These are phyloP conservation scores for Leptographium flavum DNA, from an alignment of 2,329 filamentous ascomycete genomes.

Conservation along the genomic window DNA sequence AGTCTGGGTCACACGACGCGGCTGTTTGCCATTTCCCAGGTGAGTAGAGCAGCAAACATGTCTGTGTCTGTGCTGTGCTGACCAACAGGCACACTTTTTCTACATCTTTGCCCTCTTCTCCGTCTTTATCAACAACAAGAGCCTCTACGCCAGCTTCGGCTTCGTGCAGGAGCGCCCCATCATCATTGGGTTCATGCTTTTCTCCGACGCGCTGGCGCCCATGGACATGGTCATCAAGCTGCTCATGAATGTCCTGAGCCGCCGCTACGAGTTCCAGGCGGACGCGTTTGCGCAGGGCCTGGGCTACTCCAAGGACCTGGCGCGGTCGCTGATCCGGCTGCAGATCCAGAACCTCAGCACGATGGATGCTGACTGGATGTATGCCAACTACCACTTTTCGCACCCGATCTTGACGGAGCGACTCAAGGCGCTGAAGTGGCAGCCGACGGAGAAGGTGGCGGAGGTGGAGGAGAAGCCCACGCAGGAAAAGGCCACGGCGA, in stretches of 20 bases:
- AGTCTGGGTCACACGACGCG: constrained; percentile 88
- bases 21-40: constrained; percentile 74
- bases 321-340: constrained; percentile 82
- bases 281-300: constrained; percentile 78
- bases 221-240: constrained; percentile 94
- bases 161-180: constrained; percentile 75
- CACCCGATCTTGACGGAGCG: constrained; percentile 93
- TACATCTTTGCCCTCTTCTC: constrained; percentile 96
- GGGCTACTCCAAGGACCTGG: constrained; percentile 72
- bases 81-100: constrained; percentile 67
- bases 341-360: constrained; percentile 96
- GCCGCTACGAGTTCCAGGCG: constrained; percentile 92
- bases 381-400: constrained; percentile 96
- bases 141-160: constrained; percentile 81
- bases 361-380: constrained; percentile 98
- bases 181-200: constrained; percentile 93
- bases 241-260: constrained; percentile 87
- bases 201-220: constrained; percentile 89
- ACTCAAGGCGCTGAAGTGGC: constrained; percentile 81
- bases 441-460: constrained; percentile 37
- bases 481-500: constrained; percentile 31
- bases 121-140: constrained; percentile 90
- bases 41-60: too few relatives aligned
- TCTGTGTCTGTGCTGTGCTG: too few relatives aligned
- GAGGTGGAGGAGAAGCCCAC: constrained; percentile 17